These are phyloP conservation scores for Astrocystis sublimbata DNA, from an alignment of 495 filamentous ascomycete species.

Conservation along the genomic window DNA sequence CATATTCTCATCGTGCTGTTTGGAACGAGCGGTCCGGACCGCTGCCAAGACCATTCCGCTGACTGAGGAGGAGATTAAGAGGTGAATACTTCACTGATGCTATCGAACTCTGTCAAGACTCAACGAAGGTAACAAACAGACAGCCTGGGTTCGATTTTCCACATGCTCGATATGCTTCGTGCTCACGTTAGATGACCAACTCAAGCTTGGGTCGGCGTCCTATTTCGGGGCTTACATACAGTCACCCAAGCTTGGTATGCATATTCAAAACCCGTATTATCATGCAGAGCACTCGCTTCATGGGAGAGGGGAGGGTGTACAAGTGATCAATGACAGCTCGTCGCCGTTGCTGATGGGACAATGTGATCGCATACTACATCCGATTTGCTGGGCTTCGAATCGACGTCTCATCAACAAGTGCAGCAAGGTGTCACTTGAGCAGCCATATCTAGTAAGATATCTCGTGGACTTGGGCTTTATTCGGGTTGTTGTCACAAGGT, in stretches of 20 bases:
- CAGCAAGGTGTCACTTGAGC: too few relatives aligned
- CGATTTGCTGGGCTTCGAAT: too few relatives aligned
- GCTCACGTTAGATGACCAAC: not conserved
- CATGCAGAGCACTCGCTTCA: not conserved
- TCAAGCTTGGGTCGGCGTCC: not conserved
- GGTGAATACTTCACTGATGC: not conserved
- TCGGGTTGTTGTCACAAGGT: not conserved
- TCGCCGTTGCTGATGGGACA: not conserved
- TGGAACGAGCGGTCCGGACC: not conserved
- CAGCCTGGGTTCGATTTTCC: too few relatives aligned
- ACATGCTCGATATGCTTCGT: not conserved
- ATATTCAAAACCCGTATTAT: not conserved
- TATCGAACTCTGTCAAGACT: not conserved
- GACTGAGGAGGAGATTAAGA: not conserved
- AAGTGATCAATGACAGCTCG: not conserved
- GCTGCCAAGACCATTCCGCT: constrained; percentile 5
- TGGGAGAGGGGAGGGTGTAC: not conserved
- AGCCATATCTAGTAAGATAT: too few relatives aligned
- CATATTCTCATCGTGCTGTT: too few relatives aligned
- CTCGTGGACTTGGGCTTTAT: too few relatives aligned
- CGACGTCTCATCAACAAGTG: not conserved
- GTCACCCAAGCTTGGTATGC: not conserved
- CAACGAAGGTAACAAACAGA: too few relatives aligned
- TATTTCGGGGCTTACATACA: not conserved
- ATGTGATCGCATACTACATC: not conserved